Base-by-base conservation (phyloP, 805 yeast species). In the Zygotorulaspora danielsina region DNA sequence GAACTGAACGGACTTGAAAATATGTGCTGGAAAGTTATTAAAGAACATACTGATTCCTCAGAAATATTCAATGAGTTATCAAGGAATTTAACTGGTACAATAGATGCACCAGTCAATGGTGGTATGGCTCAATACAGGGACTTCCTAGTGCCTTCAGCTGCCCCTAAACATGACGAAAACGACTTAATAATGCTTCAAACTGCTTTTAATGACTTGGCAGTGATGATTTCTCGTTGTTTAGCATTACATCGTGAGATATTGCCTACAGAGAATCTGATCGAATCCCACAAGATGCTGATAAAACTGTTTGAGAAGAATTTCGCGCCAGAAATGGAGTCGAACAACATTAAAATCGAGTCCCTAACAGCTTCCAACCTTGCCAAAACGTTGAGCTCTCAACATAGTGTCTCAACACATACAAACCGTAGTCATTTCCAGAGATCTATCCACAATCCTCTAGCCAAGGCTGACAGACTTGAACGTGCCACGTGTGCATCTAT, bases 71-170 rank as follows among this genome's bases (percentile, higher is more conserved):
- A 73, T 48, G 86, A 79, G 54, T 64, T 84, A 44, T 79, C 89
- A 5, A 70, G 90, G 60, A 78, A 77, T 53, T 65, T 81, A 39
- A 75, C 86, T 2, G 96, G 96, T 30, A 84, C 96, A 0, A 89
- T 88, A 39, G 95, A 86, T 57, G 78, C 96, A 0, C 96, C 96
- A 3, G 90, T 87, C 5, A 87, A 87, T 57, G 96, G 96, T 24
- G 96, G 96, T 42, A 84, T 87, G 47, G 84, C 86, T 2, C 87
- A 83, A 56, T 87, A 84, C 63, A 71, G 89, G 39, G 74, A 74
- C 2, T 85, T 87, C 57, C 76, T 84, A 55, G 61, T 59, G 25
- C 43, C 52, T 1, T 30, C 34, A 2, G 10, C 16, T 2, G 72
- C 70, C 34, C 62, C 59, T 6, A 52, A 56, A 18, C 51, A 52